phyloP scores from a whole-genome alignment of 164 flowering plant species.

The Brasenia schreberi region DNA sequence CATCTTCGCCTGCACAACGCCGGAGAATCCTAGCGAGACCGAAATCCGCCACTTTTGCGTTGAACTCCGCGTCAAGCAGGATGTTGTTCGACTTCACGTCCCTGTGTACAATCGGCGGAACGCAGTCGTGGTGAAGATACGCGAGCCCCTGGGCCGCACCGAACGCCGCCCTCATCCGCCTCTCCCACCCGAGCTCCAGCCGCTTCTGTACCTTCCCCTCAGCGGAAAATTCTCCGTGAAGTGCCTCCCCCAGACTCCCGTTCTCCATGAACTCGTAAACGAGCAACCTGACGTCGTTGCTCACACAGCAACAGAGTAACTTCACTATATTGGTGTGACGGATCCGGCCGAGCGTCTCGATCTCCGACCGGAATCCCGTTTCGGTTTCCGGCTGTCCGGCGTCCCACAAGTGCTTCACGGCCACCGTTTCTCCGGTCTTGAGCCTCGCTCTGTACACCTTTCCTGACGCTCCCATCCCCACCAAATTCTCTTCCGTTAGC shows the following conservation, averaged over 20 bases:
- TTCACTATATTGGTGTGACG: slow-evolving; percentile 57
- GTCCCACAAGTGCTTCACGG: slow-evolving; percentile 52
- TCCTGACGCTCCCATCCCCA: slow-evolving; percentile 59
- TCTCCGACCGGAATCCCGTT: slow-evolving; percentile 35
- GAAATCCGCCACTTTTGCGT: slow-evolving; percentile 61
- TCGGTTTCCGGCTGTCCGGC: slow-evolving; percentile 18
- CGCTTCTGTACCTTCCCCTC: slow-evolving; percentile 43
- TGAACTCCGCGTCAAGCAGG: slow-evolving; percentile 42
- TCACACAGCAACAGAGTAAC: slow-evolving; percentile 28
- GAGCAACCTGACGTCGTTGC: slow-evolving; percentile 35
- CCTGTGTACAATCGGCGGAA: slow-evolving; percentile 60
- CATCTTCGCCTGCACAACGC: slow-evolving; percentile 5
- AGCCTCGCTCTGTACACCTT: slow-evolving; percentile 40
- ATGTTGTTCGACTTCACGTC: slow-evolving; percentile 73
- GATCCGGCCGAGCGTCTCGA: slow-evolving; percentile 42
- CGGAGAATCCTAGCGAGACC: slow-evolving; percentile 56
- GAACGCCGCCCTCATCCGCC: slow-evolving; percentile 34
- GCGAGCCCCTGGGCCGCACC: slow-evolving; percentile 70
- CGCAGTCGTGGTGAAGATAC: slow-evolving; percentile 72
- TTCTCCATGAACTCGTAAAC: slow-evolving; percentile 70
- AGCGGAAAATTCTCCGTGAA: slow-evolving; percentile 20
- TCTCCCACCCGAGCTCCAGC: slow-evolving; percentile 35
- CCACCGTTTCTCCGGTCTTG: slow-evolving; percentile 41
- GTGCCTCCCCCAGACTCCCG: slow-evolving; percentile 63
- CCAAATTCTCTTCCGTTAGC: slow-evolving; percentile 30